Base-by-base conservation (phyloP, 768 basidiomycete species). In the Suillus decipiens region DNA sequence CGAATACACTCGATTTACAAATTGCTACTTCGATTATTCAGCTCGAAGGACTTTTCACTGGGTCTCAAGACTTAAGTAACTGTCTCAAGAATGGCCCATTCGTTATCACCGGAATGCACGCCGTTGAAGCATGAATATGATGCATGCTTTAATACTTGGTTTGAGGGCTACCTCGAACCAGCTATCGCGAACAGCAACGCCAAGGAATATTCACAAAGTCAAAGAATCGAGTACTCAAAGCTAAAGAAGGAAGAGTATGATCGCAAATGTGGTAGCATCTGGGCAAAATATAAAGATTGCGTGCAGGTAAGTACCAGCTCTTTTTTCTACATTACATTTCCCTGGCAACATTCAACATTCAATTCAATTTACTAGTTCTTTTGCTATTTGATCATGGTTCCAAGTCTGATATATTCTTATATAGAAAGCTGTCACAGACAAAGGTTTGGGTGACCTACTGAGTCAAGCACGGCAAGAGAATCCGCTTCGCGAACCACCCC, bases 131-230 rank as follows among this genome's bases (percentile, higher is more conserved):
- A 87, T 59, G 78, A 86, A 61, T 99, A 97, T 73, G 96, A 99
- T 75, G 81, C 91, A 0, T 99, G 96, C 80, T 99, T 99, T 80
- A 97, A 97, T 70, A 86, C 90, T 9, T 98, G 96, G 96, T 95
- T 99, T 69, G 95, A 97, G 75, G 94, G 93, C 12, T 99, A 98
- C 74, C 86, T 98, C 28, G 90, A 95, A 71, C 95, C 95, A 10
- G 88, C 86, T 11, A 80, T 89, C 17, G 70, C 77, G 33, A 70
- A 71, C 19, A 63, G 72, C 55, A 73, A 77, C 37, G 70, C 80
- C 61, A 76, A 80, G 15, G 76, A 77, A 17, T 68, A 77, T 28
- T 68, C 79, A 17, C 69, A 75, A 14, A 78, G 82, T 59, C 78
- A 83, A 61, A 85, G 86, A 54, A 77, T 81, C 17, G 84, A 80